phyloP scores from a whole-genome alignment of 305 asterid species.

The Fraxinus floribunda region DNA sequence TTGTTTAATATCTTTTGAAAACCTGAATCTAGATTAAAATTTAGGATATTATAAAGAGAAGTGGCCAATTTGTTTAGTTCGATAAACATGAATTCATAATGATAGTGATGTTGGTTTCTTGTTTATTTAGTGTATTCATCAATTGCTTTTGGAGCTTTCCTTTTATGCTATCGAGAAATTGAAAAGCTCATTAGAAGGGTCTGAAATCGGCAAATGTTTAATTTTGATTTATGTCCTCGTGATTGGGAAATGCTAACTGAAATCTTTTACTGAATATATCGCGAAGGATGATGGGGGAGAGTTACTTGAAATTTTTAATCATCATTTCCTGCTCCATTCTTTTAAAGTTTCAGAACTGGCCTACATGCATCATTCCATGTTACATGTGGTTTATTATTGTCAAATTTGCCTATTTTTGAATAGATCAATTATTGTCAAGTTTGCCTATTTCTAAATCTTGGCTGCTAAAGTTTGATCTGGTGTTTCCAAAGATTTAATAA shows the following conservation, averaged over 20 bases:
- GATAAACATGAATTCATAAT: not conserved
- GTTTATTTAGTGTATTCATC: not conserved
- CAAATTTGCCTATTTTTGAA: not conserved
- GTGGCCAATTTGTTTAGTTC: not conserved
- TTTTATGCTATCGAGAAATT: not conserved
- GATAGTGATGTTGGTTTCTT: not conserved
- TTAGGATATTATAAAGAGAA: not conserved
- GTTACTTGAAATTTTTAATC: slow-evolving; percentile 1
- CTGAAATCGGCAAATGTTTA: not conserved
- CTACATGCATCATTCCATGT: slow-evolving; percentile 11
- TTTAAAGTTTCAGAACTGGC: not conserved
- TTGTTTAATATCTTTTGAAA: slow-evolving; percentile 1
- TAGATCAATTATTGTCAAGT: not conserved
- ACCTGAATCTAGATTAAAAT: slow-evolving; percentile 13
- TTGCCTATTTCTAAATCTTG: not conserved
- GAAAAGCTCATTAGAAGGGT: not conserved
- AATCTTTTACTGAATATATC: not conserved
- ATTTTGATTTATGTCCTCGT: not conserved
- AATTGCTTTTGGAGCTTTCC: slow-evolving; percentile 13
- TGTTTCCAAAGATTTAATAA: not conserved
- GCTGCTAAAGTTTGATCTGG: not conserved
- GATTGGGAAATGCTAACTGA: not conserved
- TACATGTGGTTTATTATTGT: not conserved
- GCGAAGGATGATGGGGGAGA: not conserved
- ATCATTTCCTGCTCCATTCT: not conserved